Conservation (phyloP, 2,329 filamentous ascomycete species). For the Aspergillus ibericus region DNA sequence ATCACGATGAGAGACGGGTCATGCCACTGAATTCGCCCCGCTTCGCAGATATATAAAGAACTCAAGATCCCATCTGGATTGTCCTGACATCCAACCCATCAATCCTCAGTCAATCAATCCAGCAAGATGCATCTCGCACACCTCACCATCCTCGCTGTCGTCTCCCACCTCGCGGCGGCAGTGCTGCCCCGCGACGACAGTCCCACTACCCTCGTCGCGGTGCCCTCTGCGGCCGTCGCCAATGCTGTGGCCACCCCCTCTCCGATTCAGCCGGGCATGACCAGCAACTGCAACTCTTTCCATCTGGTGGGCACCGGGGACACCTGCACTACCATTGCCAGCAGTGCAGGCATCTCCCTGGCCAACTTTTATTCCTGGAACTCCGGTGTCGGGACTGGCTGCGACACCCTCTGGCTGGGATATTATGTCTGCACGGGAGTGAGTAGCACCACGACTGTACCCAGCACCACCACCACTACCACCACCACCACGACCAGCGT, state of each 20-base stretch:
- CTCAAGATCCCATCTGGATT: background rate
- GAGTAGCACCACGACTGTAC: background rate
- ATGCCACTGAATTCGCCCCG: background rate
- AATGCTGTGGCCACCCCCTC: background rate
- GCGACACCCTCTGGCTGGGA: constrained; percentile 11
- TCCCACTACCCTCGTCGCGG: background rate
- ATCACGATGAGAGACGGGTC: background rate
- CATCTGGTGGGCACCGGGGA: background rate
- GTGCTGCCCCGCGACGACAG: background rate
- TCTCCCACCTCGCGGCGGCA: background rate
- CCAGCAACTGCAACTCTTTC: background rate
- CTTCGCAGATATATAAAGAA: background rate
- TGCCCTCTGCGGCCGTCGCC: background rate
- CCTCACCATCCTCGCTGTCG: background rate
- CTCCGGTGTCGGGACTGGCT: constrained; percentile 4
- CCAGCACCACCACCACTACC: background rate
- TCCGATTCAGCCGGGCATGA: constrained; percentile 4
- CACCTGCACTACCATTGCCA: constrained; percentile 4
- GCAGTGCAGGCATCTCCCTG: constrained; percentile 6
- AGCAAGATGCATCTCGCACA: background rate
- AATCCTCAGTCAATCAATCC: background rate
- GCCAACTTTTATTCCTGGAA: constrained; percentile 14
- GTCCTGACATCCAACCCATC: background rate
- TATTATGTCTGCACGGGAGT: constrained; percentile 16
- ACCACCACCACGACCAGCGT: background rate